Conservation (phyloP, 1,139 yeast species). For the Lodderomyces pseudojiufengensis region DNA sequence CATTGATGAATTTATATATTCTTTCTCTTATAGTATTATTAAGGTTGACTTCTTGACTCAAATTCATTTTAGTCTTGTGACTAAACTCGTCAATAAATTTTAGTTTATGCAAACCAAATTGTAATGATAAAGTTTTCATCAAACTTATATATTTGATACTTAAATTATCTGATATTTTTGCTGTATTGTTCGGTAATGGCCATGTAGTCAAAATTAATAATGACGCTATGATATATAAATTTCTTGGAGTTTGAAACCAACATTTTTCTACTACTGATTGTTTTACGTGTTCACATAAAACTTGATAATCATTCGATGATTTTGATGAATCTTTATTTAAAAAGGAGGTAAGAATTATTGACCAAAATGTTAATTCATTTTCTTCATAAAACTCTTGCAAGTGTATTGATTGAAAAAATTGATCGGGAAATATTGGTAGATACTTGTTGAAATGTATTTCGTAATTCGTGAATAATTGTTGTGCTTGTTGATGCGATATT, state of each 20-base stretch:
- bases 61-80: constrained; percentile 37
- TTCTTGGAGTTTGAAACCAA: constrained; percentile 46
- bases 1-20: constrained; percentile 42
- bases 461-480: constrained; percentile 28
- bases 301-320: constrained; percentile 16
- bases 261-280: constrained; percentile 40
- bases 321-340: constrained; percentile 16
- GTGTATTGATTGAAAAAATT: constrained; percentile 28
- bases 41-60: constrained; percentile 31
- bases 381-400: constrained; percentile 24
- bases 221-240: constrained; percentile 38
- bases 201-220: constrained; percentile 44
- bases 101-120: constrained; percentile 43
- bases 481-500: constrained; percentile 28
- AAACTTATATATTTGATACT: constrained; percentile 39
- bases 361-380: constrained; percentile 42
- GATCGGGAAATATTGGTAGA: constrained; percentile 41
- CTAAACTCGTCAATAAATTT: constrained; percentile 44
- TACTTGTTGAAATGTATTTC: constrained; percentile 30
- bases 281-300: constrained; percentile 33
- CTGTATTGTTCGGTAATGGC: constrained; percentile 38
- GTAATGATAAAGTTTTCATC: constrained; percentile 40
- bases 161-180: constrained; percentile 33
- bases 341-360: constrained; percentile 35
- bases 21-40: constrained; percentile 40